Percentiles rank a stretch among this genome's conserved stretches.
Conservation (phyloP, 306 rosid species). For the Cercis canadensis region DNA sequence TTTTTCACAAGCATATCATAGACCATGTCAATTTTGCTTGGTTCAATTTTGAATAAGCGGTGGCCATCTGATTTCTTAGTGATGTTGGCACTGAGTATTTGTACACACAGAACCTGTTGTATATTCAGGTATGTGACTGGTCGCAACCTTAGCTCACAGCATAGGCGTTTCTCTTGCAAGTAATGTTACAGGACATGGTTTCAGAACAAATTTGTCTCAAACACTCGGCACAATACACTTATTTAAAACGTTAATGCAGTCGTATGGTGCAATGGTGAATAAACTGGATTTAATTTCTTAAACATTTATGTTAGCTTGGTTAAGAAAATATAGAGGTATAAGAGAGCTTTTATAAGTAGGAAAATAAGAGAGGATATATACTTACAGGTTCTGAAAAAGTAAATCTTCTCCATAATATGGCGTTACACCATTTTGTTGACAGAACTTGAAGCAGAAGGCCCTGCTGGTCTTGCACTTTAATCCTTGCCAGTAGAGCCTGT, state of each 20-base stretch:
- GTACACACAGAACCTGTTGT: constrained; percentile 72
- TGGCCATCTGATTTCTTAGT: constrained; percentile 75
- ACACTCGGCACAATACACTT: too few relatives aligned
- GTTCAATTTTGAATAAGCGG: constrained; percentile 81
- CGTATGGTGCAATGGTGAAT: too few relatives aligned
- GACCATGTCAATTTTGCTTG: too few relatives aligned
- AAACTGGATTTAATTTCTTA: too few relatives aligned
- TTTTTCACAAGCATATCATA: constrained; percentile 83
- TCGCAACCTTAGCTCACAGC: constrained; percentile 59
- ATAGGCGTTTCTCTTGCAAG: too few relatives aligned
- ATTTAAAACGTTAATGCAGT: too few relatives aligned
- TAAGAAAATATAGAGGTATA: too few relatives aligned
- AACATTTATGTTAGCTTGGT: too few relatives aligned
- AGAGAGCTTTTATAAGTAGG: too few relatives aligned
- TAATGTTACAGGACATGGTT: background rate
- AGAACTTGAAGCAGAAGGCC: too few relatives aligned
- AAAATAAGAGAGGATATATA: constrained; percentile 21
- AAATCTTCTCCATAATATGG: constrained; percentile 77
- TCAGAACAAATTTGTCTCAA: constrained; percentile 25
- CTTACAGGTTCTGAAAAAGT: constrained; percentile 89
- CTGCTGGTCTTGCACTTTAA: too few relatives aligned
- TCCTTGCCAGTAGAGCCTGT: too few relatives aligned
- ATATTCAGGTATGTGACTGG: constrained; percentile 72
- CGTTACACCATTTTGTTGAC: constrained; percentile 55
- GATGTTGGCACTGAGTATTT: constrained; percentile 63